Percentiles rank a stretch among this genome's conserved stretches.
Conservation (phyloP, 805 yeast species). For the Nakazawaea ernobii region DNA sequence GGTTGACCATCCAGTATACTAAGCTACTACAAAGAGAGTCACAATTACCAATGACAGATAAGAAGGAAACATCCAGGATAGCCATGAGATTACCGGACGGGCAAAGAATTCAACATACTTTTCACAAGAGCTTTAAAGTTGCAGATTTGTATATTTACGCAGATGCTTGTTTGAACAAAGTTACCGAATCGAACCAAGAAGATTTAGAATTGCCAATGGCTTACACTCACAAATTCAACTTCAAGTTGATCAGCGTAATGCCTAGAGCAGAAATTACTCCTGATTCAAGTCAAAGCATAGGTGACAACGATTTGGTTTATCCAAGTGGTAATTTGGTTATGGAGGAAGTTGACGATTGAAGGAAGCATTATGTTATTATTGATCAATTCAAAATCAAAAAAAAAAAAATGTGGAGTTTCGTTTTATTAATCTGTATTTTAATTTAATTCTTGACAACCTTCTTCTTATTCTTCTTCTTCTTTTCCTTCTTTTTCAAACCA, state of each 20-base stretch:
- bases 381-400: not conserved
- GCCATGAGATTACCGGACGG: conserved; percentile 69
- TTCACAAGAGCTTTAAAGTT: conserved; percentile 40
- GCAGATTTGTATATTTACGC: conserved; percentile 69
- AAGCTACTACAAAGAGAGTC: conserved; percentile 15
- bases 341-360: conserved; percentile 2
- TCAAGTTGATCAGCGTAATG: conserved; percentile 48
- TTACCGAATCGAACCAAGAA: conserved; percentile 11
- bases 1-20: conserved; percentile 23
- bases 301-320: conserved; percentile 42
- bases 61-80: conserved; percentile 44
- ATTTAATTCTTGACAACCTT: conserved; percentile 21
- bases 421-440: not conserved
- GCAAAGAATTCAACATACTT: conserved; percentile 44
- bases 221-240: conserved; percentile 42
- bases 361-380: not conserved
- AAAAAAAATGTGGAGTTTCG: no score
- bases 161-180: conserved; percentile 38
- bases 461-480: conserved; percentile 62
- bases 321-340: conserved; percentile 29
- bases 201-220: conserved; percentile 26
- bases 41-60: conserved; percentile 12
- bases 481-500: conserved; percentile 79
- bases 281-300: conserved; percentile 23
- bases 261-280: conserved; percentile 44